phyloP scores from a whole-genome alignment of 345 rosid species.

The Microcos paniculata region DNA sequence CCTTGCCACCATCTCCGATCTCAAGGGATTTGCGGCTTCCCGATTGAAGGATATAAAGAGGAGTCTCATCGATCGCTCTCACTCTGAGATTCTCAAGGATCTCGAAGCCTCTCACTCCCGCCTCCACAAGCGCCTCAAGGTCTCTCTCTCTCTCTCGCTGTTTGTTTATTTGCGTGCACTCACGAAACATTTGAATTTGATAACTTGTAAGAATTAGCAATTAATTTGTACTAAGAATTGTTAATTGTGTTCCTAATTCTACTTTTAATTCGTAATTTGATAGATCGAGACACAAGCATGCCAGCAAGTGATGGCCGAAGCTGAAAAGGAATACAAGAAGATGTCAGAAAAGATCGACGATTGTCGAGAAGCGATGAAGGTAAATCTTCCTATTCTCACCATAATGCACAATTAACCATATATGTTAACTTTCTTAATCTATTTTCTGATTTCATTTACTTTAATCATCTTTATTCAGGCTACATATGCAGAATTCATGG shows the following conservation, averaged over 20 bases:
- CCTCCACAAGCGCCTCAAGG: constrained; percentile 60
- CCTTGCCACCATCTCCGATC: constrained; percentile 39
- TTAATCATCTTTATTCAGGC: constrained; percentile 27
- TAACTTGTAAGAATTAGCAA: neutral
- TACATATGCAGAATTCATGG: constrained; percentile 44
- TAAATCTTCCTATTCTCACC: constrained; percentile 1
- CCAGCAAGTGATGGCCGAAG: constrained; percentile 47
- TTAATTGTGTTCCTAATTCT: neutral
- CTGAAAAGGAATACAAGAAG: constrained; percentile 50
- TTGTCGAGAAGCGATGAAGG: constrained; percentile 48
- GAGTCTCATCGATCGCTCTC: constrained; percentile 42
- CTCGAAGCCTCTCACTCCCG: constrained; percentile 52
- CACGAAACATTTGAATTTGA: neutral
- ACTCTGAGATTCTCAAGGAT: constrained; percentile 52
- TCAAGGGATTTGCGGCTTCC: constrained; percentile 37
- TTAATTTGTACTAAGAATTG: neutral
- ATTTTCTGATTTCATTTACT: neutral
- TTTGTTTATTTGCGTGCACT: neutral
- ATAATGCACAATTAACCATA: neutral
- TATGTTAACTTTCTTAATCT: neutral
- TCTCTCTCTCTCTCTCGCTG: constrained; percentile 7
- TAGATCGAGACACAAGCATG: constrained; percentile 49
- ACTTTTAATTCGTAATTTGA: neutral
- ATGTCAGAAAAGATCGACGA: constrained; percentile 38
- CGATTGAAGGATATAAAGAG: constrained; percentile 43